Evolutionary conservation across 768 basidiomycete genomes (phyloP), one percentile per base, ranked within the genome.

Genomic region (Xerocomellus intermedius): DNA sequence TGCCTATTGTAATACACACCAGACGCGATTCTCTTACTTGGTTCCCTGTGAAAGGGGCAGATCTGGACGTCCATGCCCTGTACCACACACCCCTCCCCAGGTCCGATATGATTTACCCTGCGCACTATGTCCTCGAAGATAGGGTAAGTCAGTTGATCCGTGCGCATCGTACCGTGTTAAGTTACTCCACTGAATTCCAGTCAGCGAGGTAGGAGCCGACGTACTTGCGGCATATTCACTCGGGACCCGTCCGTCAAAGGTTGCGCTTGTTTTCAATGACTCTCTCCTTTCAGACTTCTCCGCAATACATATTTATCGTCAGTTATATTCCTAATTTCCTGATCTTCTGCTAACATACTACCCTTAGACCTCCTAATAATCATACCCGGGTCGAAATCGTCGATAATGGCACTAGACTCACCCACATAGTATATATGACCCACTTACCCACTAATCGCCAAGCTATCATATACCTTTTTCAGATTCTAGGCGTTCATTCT

Each of bases 1-100:
- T 2, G 58, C 51, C 2, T 62, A 32, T 9, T 68, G 67, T 14
- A 4, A 0, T 0, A 14, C 4, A 0, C 66, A 68, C 37, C 5
- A 52, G 2, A 17, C 3, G 0, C 55, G 21, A n/a, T 69, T 64
- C 10, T 2, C 0, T 3, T 13, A 49, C 3, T 0, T 59, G 0
- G 17, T 30, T n/a, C 49, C 2, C 5, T 68, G 66, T 14, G n/a
- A 39, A 1, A 33, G 0, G 0, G 53, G 14, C 0, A 35, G 1
- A 7, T 1, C 13, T 14, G 50, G 49, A 37, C 4, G 1, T 2
- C 30, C 5, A 8, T 68, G 67, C 21, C 0, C 41, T 6, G 0
- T 3, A 0, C 47, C 38, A 0, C 0, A 8, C 0, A 0, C 1
- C 3, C 1, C 48, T 30, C 4, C 38, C 0, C 38, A 47, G 5